Evolutionary conservation across 2,329 filamentous ascomycete genomes (phyloP).

Genomic region (Chaetothyriales sp.): DNA sequence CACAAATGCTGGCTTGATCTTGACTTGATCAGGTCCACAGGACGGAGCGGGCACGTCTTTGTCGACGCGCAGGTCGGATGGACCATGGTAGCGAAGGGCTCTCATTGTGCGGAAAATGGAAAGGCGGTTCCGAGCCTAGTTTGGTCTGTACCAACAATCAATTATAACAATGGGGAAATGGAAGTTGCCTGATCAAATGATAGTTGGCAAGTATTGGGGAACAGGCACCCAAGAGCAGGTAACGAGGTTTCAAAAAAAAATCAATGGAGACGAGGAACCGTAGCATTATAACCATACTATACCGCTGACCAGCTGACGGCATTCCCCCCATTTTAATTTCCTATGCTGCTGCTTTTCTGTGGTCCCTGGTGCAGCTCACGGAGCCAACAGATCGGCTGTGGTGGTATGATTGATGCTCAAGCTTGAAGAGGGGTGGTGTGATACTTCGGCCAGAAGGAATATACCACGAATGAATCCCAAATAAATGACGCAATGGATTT

Average conservation of each 20-base stretch:
- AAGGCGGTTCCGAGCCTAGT: too few species aligned
- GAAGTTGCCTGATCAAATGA: not conserved
- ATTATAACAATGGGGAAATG: too few species aligned
- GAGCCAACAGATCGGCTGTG: not conserved
- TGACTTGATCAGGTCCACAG: constrained; percentile 39
- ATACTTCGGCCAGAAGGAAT: too few species aligned
- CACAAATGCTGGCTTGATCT: constrained; percentile 13
- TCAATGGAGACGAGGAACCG: too few species aligned
- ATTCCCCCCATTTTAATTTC: not conserved
- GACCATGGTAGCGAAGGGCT: constrained; percentile 26
- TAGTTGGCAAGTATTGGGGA: too few species aligned
- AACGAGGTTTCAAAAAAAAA: too few species aligned
- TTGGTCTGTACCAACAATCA: too few species aligned
- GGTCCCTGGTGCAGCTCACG: not conserved
- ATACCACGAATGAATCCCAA: too few species aligned
- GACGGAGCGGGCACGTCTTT: constrained; percentile 23
- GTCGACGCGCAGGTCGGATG: constrained; percentile 24
- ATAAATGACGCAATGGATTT: too few species aligned
- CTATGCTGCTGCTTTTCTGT: not conserved
- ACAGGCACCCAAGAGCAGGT: too few species aligned
- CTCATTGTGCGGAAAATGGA: constrained; percentile 17
- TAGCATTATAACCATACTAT: too few species aligned
- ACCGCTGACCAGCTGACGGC: not conserved
- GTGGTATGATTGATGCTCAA: not conserved
- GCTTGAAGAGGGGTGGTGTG: too few species aligned